Percentiles rank a stretch among this genome's conserved stretches.
Evolutionary conservation across 2,329 filamentous ascomycete species (phyloP).

Genomic region (Atkinsonella texensis): DNA sequence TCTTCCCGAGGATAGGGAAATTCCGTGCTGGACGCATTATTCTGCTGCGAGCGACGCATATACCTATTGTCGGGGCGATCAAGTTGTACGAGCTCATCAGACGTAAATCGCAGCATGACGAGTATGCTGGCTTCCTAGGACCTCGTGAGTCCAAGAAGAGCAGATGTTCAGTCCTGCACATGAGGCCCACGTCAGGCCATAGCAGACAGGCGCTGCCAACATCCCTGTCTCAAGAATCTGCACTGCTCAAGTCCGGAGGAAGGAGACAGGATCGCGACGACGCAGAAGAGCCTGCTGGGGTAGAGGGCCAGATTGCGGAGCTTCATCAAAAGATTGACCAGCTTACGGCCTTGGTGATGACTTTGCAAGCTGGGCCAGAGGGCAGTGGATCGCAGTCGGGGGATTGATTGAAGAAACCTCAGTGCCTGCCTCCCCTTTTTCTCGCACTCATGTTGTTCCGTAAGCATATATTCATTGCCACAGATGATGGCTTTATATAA

Average conservation of each 20-base stretch:
- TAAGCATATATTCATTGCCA: too few relatives aligned
- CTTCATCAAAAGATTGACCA: slow-evolving; percentile 46
- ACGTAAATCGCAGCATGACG: slow-evolving; percentile 26
- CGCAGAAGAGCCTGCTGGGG: slow-evolving; percentile 26
- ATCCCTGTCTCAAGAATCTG: slow-evolving; percentile 9
- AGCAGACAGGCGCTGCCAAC: slow-evolving; percentile 6
- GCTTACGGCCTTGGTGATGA: slow-evolving; percentile 7
- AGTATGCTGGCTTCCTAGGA: slow-evolving; percentile 37
- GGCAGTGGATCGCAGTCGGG: neutral
- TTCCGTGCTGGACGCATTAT: slow-evolving; percentile 51
- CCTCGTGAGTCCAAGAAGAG: slow-evolving; percentile 21
- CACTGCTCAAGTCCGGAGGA: slow-evolving; percentile 7
- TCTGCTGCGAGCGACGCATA: slow-evolving; percentile 50
- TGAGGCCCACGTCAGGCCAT: slow-evolving; percentile 9
- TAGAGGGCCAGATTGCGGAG: slow-evolving; percentile 42
- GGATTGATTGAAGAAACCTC: neutral
- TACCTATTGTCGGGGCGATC: slow-evolving; percentile 59
- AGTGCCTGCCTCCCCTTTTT: neutral
- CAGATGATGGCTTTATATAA: neutral
- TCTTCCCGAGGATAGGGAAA: slow-evolving; percentile 49
- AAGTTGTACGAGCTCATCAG: slow-evolving; percentile 50
- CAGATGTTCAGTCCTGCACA: slow-evolving; percentile 11
- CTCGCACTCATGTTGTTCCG: too few relatives aligned
- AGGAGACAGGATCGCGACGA: slow-evolving; percentile 16
- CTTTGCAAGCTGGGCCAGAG: slow-evolving; percentile 26